Conservation (phyloP, 2,329 filamentous ascomycete genomes). For the Pseudocercospora cruenta region DNA sequence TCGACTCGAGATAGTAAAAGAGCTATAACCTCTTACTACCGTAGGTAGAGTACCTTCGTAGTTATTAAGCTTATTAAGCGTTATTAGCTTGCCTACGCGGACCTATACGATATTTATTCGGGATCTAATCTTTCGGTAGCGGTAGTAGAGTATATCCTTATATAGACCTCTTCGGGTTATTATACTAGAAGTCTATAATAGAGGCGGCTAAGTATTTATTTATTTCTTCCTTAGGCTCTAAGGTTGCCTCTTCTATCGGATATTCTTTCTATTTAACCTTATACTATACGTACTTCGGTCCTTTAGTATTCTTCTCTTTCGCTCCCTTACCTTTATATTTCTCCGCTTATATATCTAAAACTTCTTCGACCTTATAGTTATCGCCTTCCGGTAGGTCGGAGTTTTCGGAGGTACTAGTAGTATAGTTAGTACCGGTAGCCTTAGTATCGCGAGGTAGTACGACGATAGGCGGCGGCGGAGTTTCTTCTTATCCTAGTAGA, state of each 20-base stretch:
- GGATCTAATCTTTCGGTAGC: background rate
- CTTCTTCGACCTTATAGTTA: background rate
- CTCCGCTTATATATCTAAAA: background rate
- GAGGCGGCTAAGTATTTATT: background rate
- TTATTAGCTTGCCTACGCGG: background rate
- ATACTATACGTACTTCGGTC: background rate
- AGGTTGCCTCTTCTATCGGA: background rate
- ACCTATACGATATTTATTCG: background rate
- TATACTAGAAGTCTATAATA: slow-evolving; percentile 6
- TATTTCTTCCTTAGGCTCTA: background rate
- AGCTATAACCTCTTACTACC: background rate
- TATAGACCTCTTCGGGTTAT: background rate
- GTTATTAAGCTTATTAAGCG: background rate
- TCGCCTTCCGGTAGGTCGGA: too few species aligned
- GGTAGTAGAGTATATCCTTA: background rate
- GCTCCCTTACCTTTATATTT: background rate
- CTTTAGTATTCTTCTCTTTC: background rate
- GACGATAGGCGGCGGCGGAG: background rate
- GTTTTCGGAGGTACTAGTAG: too few species aligned
- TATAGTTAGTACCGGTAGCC: background rate
- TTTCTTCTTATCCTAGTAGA: background rate
- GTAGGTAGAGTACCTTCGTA: background rate
- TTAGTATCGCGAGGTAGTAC: too few species aligned
- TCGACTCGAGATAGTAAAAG: background rate
- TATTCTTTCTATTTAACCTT: background rate